phyloP scores from a whole-genome alignment of 2,329 filamentous ascomycete genomes.

The Aspergillus fructus region DNA sequence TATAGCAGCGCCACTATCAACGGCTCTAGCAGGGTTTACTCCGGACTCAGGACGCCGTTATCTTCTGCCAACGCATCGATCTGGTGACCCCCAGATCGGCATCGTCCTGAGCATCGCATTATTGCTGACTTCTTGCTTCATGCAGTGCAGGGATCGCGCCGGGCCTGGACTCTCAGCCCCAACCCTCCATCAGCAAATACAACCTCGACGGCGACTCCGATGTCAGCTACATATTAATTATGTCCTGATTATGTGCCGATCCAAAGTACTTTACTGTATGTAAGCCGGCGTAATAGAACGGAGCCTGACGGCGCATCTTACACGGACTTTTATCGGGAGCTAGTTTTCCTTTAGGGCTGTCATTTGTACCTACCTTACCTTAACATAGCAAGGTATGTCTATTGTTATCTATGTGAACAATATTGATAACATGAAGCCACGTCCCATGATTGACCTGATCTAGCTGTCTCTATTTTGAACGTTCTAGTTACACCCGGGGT shows the following conservation, averaged over 20 bases:
- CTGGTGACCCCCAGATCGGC: conserved; percentile 35
- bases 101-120: not conserved
- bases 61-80: conserved; percentile 34
- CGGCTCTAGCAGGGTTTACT: not conserved
- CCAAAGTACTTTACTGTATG: not conserved
- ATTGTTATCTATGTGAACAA: too few relatives aligned
- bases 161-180: not conserved
- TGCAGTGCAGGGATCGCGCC: not conserved
- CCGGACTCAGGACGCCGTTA: not conserved
- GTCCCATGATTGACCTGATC: too few relatives aligned
- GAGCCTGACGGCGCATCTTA: not conserved
- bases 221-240: too few relatives aligned
- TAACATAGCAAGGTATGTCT: too few relatives aligned
- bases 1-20: not conserved
- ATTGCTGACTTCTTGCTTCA: not conserved
- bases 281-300: conserved; percentile 1
- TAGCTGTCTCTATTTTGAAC: too few relatives aligned
- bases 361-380: too few relatives aligned
- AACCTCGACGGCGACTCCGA: not conserved
- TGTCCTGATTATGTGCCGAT: too few relatives aligned
- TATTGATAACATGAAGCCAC: too few relatives aligned
- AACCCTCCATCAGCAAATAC: not conserved
- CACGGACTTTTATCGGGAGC: too few relatives aligned
- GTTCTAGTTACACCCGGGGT: too few relatives aligned
- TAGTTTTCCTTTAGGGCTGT: too few relatives aligned